These are phyloP conservation scores for Cystobasidium tubakii DNA, from an alignment of 768 basidiomycete genomes.

Conservation along the genomic window DNA sequence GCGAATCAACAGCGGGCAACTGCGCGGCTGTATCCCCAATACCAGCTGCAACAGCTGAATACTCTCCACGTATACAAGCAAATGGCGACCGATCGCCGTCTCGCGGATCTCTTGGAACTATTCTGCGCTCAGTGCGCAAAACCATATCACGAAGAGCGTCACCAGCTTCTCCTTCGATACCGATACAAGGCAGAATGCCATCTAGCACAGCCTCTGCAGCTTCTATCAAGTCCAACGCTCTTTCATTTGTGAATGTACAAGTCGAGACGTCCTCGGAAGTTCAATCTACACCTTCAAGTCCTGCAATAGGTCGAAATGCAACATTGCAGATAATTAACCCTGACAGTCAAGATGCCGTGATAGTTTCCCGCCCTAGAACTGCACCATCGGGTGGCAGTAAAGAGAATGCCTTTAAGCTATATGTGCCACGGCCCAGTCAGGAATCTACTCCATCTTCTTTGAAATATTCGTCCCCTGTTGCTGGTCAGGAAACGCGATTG, in stretches of 20 bases:
- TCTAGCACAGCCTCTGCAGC: background rate
- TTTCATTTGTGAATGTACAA: background rate
- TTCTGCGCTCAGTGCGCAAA: constrained; percentile 12
- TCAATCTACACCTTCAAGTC: background rate
- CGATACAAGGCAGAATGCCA: background rate
- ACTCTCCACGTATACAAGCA: background rate
- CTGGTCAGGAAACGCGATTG: background rate
- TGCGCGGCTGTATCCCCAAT: background rate
- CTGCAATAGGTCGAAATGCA: background rate
- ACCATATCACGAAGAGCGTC: background rate
- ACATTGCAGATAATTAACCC: background rate
- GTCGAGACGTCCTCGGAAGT: background rate
- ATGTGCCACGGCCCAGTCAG: background rate
- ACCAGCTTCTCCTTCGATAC: background rate
- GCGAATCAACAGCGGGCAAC: background rate
- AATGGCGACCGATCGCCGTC: background rate
- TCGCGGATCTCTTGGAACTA: background rate
- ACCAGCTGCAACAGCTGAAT: background rate
- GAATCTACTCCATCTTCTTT: background rate
- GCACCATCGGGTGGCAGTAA: background rate
- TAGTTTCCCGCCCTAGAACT: background rate
- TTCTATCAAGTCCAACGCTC: background rate
- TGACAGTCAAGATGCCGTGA: background rate
- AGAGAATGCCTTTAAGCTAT: background rate
- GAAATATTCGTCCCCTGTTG: background rate